These are phyloP conservation scores for Hebeloma cylindrosporum DNA, from an alignment of 768 basidiomycete species.

Conservation along the genomic window DNA sequence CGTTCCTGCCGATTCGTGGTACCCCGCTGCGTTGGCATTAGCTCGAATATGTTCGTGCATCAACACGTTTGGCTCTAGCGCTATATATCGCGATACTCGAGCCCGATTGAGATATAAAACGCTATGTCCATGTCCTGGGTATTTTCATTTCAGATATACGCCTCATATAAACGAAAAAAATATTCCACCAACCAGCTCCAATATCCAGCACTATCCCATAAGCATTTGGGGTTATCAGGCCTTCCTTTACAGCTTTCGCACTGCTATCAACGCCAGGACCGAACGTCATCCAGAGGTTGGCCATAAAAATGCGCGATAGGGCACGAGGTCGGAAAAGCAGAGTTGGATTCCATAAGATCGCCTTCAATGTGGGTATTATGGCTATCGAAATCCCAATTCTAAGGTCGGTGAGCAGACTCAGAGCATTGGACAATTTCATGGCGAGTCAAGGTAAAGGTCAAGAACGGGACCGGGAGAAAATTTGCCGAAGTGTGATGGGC, in stretches of 20 bases:
- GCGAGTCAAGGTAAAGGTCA: background rate
- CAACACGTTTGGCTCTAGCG: slow-evolving; percentile 65
- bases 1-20: slow-evolving; percentile 48
- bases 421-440: slow-evolving; percentile 51
- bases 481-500: too few relatives aligned
- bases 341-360: slow-evolving; percentile 39
- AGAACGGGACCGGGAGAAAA: background rate
- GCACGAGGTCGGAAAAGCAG: slow-evolving; percentile 45
- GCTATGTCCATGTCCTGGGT: slow-evolving; percentile 61
- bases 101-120: slow-evolving; percentile 56
- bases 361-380: slow-evolving; percentile 45
- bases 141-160: background rate
- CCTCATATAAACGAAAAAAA: background rate
- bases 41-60: slow-evolving; percentile 62
- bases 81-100: slow-evolving; percentile 63
- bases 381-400: slow-evolving; percentile 35
- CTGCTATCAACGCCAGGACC: slow-evolving; percentile 47
- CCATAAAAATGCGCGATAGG: slow-evolving; percentile 58
- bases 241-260: slow-evolving; percentile 39
- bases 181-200: slow-evolving; percentile 53
- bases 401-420: slow-evolving; percentile 45
- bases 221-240: slow-evolving; percentile 54
- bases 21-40: slow-evolving; percentile 51
- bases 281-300: slow-evolving; percentile 54
- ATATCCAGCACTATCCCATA: slow-evolving; percentile 64